These are phyloP conservation scores for Ogataea trehaloabstinens DNA, from an alignment of 805 yeast species.

Conservation along the genomic window DNA sequence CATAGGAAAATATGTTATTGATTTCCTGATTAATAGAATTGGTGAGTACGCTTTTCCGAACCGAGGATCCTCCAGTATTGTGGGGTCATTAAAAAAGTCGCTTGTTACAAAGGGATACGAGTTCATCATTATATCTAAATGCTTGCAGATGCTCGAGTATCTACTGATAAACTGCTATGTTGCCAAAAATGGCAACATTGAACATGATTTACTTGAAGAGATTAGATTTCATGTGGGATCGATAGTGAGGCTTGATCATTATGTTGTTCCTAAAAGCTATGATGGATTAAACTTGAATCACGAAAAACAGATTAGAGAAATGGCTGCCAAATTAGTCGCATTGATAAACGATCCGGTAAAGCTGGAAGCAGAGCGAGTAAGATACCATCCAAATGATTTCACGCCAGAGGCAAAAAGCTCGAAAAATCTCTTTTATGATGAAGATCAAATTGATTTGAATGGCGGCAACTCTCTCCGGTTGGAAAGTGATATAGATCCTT, in stretches of 20 bases:
- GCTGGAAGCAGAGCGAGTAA: slow-evolving; percentile 17
- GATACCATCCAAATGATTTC: slow-evolving; percentile 15
- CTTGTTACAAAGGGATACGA: slow-evolving; percentile 30
- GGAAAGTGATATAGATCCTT: slow-evolving; percentile 17
- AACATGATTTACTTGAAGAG: slow-evolving; percentile 24
- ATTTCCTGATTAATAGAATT: slow-evolving; percentile 19
- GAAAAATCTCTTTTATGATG: slow-evolving; percentile 17
- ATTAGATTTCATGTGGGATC: slow-evolving; percentile 13
- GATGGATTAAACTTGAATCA: slow-evolving; percentile 26
- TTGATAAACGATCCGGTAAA: slow-evolving; percentile 13
- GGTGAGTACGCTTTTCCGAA: slow-evolving; percentile 16
- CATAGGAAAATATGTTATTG: slow-evolving; percentile 20
- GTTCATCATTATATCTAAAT: slow-evolving; percentile 25
- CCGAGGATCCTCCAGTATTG: slow-evolving; percentile 8
- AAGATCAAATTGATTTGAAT: slow-evolving; percentile 11
- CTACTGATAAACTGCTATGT: slow-evolving; percentile 26
- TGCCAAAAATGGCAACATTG: slow-evolving; percentile 4
- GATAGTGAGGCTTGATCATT: slow-evolving; percentile 12
- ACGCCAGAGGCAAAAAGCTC: neutral
- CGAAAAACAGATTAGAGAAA: slow-evolving; percentile 20
- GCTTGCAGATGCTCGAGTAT: slow-evolving; percentile 26
- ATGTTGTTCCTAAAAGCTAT: slow-evolving; percentile 14
- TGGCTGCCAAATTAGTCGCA: slow-evolving; percentile 14
- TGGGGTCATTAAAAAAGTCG: slow-evolving; percentile 23
- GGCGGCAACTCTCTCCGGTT: slow-evolving; percentile 7